These are phyloP conservation scores for Micractinium conductrix DNA, from an alignment of 139 green algal species.

Conservation along the genomic window DNA sequence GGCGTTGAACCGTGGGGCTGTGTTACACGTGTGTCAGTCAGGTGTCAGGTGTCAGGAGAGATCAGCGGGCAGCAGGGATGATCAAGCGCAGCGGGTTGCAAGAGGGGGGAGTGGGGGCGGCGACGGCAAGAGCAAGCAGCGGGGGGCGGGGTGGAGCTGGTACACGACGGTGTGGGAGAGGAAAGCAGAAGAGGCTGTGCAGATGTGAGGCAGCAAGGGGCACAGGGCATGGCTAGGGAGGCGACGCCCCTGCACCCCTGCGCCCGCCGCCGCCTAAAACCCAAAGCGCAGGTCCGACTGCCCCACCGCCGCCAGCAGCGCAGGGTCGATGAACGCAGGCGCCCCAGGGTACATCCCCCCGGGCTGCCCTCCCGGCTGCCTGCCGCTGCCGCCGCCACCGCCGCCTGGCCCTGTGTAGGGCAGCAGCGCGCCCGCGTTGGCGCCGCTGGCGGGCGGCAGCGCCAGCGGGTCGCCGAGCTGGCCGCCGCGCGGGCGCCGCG, in stretches of 20 bases:
- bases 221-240: neutral
- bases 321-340: constrained; percentile 20
- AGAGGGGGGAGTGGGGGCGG: neutral
- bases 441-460: neutral
- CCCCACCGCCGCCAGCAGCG: constrained; percentile 40
- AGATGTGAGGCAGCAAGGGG: neutral
- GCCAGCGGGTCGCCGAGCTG: neutral
- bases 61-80: neutral
- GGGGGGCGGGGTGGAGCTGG: neutral
- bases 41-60: neutral
- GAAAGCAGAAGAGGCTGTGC: neutral
- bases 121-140: neutral
- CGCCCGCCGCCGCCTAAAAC: too few species aligned
- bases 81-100: neutral
- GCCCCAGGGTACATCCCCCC: neutral
- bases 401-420: neutral
- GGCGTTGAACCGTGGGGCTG: too few species aligned
- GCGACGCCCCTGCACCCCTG: too few species aligned
- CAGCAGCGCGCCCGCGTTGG: neutral
- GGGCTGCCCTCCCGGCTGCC: neutral
- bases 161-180: neutral
- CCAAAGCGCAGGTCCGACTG: constrained; percentile 49
- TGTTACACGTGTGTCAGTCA: neutral
- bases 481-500: neutral
- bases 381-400: neutral